These are phyloP conservation scores for Turnera subulata DNA, from an alignment of 345 rosid species.

Conservation along the genomic window DNA sequence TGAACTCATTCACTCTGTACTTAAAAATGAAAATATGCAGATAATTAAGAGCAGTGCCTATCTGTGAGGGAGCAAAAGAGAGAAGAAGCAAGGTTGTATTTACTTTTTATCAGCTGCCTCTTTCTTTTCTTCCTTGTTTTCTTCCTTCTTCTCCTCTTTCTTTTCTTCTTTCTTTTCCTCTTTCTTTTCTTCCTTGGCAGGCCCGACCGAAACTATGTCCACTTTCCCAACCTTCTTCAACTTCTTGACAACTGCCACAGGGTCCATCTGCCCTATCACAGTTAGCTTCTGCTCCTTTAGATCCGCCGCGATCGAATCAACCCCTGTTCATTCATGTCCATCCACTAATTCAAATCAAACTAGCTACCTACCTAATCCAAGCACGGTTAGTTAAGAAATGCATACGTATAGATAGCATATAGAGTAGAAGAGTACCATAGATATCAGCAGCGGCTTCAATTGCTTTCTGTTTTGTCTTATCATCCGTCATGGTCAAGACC, in stretches of 20 bases:
- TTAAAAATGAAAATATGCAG: no score
- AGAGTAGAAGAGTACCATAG: slow-evolving; percentile 51
- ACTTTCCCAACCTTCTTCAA: slow-evolving; percentile 94
- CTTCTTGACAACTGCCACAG: slow-evolving; percentile 80
- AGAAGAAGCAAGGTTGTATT: not conserved
- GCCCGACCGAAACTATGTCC: slow-evolving; percentile 80
- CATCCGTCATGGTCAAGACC: slow-evolving; percentile 90
- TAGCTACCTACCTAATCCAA: no score
- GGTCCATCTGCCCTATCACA: slow-evolving; percentile 79
- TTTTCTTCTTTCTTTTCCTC: slow-evolving; percentile 66
- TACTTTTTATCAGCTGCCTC: slow-evolving; percentile 29
- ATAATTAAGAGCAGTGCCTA: not conserved
- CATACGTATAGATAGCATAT: no score
- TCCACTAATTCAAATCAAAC: no score
- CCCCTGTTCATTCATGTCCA: slow-evolving; percentile 33
- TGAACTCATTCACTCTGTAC: no score
- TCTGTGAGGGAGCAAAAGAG: not conserved
- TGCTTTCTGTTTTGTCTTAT: slow-evolving; percentile 85
- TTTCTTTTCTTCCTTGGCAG: slow-evolving; percentile 91
- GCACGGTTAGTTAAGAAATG: no score
- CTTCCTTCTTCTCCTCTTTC: slow-evolving; percentile 49
- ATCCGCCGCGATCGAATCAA: slow-evolving; percentile 88
- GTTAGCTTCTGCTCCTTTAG: slow-evolving; percentile 86
- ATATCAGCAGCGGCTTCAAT: slow-evolving; percentile 89
- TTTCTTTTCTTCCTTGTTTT: slow-evolving; percentile 42